Conservation (phyloP, 352 stramenopile species). For the Peronospora farinosa region DNA sequence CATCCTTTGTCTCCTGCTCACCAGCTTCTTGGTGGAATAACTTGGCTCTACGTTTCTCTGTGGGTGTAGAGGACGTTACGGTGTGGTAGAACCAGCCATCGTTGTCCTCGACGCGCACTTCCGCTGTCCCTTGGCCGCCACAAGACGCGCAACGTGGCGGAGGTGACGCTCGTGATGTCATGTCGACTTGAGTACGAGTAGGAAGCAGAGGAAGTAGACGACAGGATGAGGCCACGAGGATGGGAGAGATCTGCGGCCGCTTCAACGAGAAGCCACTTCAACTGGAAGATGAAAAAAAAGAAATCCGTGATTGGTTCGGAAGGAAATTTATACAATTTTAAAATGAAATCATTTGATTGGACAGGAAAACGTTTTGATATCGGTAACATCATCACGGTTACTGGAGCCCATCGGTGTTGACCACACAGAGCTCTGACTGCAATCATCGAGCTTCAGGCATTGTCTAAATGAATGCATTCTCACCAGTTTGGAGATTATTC, state of each 20-base stretch:
- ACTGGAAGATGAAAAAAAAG: background rate
- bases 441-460: conserved; percentile 4
- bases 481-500: conserved; percentile 2
- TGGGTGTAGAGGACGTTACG: conserved; percentile 47
- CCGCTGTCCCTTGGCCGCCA: conserved; percentile 35
- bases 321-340: no score
- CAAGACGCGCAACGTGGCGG: conserved; percentile 20
- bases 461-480: conserved; percentile 11
- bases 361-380: conserved; percentile 10
- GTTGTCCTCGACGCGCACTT: conserved; percentile 11
- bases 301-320: conserved; percentile 8
- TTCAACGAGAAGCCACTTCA: conserved; percentile 12
- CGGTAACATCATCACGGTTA: no score
- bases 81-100: conserved; percentile 41
- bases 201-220: background rate
- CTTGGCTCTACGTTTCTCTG: conserved; percentile 23
- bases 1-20: conserved; percentile 17
- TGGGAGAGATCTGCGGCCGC: conserved; percentile 9
- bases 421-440: no score
- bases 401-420: no score
- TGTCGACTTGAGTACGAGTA: conserved; percentile 7
- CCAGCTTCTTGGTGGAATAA: conserved; percentile 23
- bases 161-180: conserved; percentile 7
- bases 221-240: background rate
- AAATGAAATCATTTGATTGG: conserved; percentile 1